Percentiles rank a stretch among this genome's conserved stretches.
Evolutionary conservation across 2,329 filamentous ascomycete species (phyloP).

Genomic region (Trichophaea hybrida): DNA sequence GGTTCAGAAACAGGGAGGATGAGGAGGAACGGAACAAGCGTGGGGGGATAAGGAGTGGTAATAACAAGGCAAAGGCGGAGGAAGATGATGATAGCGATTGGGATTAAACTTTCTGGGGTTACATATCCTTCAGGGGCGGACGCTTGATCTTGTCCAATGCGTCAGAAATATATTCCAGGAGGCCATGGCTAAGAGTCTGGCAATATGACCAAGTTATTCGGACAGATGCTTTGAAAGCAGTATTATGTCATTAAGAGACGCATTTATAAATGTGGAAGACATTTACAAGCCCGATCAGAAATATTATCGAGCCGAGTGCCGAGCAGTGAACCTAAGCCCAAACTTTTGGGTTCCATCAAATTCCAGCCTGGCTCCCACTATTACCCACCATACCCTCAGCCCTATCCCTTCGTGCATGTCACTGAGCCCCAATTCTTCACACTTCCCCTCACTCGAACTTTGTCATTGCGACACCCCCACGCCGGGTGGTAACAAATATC

Average conservation of each 20-base stretch:
- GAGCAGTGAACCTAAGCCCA: too few relatives aligned
- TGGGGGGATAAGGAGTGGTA: conserved; percentile 10
- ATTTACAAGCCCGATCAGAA: too few relatives aligned
- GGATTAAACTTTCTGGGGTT: conserved; percentile 34
- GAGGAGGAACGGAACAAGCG: conserved; percentile 40
- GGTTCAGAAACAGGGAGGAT: conserved; percentile 50
- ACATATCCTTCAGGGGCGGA: neutral
- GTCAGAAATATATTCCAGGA: neutral
- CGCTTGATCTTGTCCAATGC: too few relatives aligned
- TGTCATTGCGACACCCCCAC: too few relatives aligned
- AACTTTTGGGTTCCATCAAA: too few relatives aligned
- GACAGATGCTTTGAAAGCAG: neutral
- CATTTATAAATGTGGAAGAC: neutral
- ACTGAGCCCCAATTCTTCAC: too few relatives aligned
- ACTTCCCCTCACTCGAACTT: too few relatives aligned
- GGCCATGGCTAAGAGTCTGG: neutral
- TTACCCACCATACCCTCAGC: too few relatives aligned
- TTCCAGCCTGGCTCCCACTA: too few relatives aligned
- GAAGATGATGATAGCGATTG: conserved; percentile 42
- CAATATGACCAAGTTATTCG: neutral
- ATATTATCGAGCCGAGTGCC: too few relatives aligned
- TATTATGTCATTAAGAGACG: neutral
- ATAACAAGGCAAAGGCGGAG: conserved; percentile 27
- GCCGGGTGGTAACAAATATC: too few relatives aligned
- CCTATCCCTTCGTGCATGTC: too few relatives aligned